Base-by-base conservation (phyloP, 306 rosid species). In the Pueraria montana region DNA sequence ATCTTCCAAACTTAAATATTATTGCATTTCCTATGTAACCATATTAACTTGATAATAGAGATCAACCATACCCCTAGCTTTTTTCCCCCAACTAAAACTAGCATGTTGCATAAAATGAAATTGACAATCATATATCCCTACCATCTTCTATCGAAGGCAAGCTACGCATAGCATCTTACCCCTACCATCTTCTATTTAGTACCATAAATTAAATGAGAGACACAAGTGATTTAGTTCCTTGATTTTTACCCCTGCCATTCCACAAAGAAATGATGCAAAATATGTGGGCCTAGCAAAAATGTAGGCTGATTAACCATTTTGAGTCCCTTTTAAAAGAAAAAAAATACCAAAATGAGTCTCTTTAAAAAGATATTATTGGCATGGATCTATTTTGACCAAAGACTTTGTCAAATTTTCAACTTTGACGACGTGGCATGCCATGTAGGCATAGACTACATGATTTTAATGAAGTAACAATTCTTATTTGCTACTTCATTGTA, bases 101-200 rank as follows among this genome's bases (percentile, higher is more conserved):
- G 36, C 38, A 24, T 61, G n/a, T 61, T 61, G 9, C 66, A 26
- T 27, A 26, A 63, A 63, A 63, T 63, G 69, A 62, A 62, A 62
- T 62, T 58, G 0, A 21, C 30, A 23, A 58, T 21, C 26, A 23
- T 7, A 58, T 1, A 24, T 4, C 27, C 30, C 63, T 56, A 11
- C 5, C 32, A 20, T 11, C 0, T 59, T 24, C 8, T 59, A 59
- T 11, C n/a, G 14, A 58, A 10, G 34, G 13, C 63, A 56, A 62
- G 11, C 68, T 2, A 62, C 3, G 4, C 4, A 26, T 27, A 27
- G 6, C n/a, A 11, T 56, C 64, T 56, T 1, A 24, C 6, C 27
- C 30, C 63, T 56, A 11, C 5, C 32, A 20, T 11, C 0, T 59
- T 24, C 8, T 59, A 59, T 11, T 4, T 1, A 21, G 17, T 3